These are phyloP conservation scores for Taxillus chinensis DNA, from an alignment of 164 flowering plant genomes.

Conservation along the genomic window DNA sequence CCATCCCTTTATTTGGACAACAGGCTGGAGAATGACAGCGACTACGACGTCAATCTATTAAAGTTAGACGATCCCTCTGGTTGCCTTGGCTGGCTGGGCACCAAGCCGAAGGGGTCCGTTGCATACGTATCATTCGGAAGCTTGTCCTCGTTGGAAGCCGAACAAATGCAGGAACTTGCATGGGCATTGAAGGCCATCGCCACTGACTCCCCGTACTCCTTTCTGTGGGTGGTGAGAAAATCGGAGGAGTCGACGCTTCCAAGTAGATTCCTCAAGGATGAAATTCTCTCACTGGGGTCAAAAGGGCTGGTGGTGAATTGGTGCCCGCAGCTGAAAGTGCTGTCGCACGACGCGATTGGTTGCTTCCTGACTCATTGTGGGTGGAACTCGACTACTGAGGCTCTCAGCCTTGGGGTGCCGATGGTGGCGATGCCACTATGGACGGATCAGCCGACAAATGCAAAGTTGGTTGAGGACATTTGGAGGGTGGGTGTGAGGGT, in stretches of 20 bases:
- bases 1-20: constrained; percentile 21
- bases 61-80: neutral
- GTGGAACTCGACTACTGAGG: constrained; percentile 29
- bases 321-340: constrained; percentile 25
- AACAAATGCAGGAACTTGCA: constrained; percentile 23
- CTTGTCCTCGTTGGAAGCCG: constrained; percentile 10
- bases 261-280: neutral
- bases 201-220: constrained; percentile 7
- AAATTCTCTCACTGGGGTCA: constrained; percentile 4
- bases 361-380: constrained; percentile 29
- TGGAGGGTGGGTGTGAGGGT: constrained; percentile 25
- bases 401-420: constrained; percentile 27
- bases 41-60: constrained; percentile 17
- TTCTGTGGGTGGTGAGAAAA: constrained; percentile 26
- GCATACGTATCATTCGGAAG: constrained; percentile 29
- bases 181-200: constrained; percentile 7
- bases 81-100: constrained; percentile 15
- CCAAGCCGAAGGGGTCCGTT: constrained; percentile 16
- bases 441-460: constrained; percentile 27
- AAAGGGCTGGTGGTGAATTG: constrained; percentile 21
- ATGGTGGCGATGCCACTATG: constrained; percentile 25
- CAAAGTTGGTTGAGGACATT: constrained; percentile 21
- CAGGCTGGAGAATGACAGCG: constrained; percentile 10
- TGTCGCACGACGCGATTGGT: constrained; percentile 15
- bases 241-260: constrained; percentile 21